Base-by-base conservation (phyloP, 371 early-diverging fungal species). In the Massospora cicadina region DNA sequence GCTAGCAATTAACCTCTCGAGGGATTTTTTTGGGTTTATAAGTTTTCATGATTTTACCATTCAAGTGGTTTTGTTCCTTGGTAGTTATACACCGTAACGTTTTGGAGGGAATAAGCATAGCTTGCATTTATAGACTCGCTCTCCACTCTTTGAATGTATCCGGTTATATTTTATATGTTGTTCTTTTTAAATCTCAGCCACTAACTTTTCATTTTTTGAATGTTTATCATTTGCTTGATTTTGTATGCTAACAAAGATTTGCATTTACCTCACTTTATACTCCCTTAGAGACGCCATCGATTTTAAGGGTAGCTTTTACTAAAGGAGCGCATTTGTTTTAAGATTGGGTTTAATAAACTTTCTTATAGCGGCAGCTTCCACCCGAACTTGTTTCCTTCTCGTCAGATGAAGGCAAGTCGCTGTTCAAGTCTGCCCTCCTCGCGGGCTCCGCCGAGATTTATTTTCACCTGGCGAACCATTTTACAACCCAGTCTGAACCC, bases 401-500 rank as follows among this genome's bases (percentile, higher is more conserved):
- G 25, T 89, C 91, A 0, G 71, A 78, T 5, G 70, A 81, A 63
- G 94, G 94, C 24, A 86, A 88, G 64, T 69, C 71, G 64, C 72
- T 90, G 17, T 91, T 94, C 73, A 81, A 86, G 68, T 81, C 86
- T 64, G 77, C 85, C 57, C 78, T 94, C 65, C 80, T 80, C 27
- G 70, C 72, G 53, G 90, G 89, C 1, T 80, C 80, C 67, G 90
- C 90, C 23, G 92, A 94, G 70, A 83, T 86, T 1, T 94, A 88
- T 67, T 91, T 94, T 65, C 78, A 85, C 12, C 76, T 94, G 3
- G 85, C 86, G 10, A 90, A 89, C 33, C 89, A 91, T 70, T 91
- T 91, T 69, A 88, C 91, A 1, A 88, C 87, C 28, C 95, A 94
- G 74, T 85, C 87, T 24, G 91, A 92, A 63, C 91, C 93, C 10